Percentiles rank a stretch among this genome's conserved stretches.
Evolutionary conservation across 2,329 filamentous ascomycete genomes (phyloP).

Genomic region (Beauveria asiatica): DNA sequence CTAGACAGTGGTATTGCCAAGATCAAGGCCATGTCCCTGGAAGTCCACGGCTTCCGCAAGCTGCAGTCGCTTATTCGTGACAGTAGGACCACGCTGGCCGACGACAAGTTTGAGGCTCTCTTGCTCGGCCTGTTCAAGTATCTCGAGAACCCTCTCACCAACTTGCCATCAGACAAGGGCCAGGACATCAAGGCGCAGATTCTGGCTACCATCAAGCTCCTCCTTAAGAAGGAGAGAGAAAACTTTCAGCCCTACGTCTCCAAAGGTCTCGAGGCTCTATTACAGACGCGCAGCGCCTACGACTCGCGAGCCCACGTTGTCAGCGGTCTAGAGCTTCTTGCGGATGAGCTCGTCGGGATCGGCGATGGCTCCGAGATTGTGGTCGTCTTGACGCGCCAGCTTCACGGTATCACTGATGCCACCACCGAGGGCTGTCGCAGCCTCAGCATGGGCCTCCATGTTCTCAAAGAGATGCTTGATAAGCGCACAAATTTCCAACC

Average conservation of each 20-base stretch:
- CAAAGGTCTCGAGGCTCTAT: conserved; percentile 57
- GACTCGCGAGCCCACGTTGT: conserved; percentile 65
- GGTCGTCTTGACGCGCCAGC: conserved; percentile 41
- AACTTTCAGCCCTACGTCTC: conserved; percentile 60
- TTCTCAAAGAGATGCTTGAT: conserved; percentile 52
- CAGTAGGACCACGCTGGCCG: conserved; percentile 52
- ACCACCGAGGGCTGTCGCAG: conserved; percentile 40
- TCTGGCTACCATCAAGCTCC: conserved; percentile 62
- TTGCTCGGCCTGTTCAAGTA: conserved; percentile 62
- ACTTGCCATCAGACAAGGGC: conserved; percentile 52
- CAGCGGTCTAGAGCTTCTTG: conserved; percentile 63
- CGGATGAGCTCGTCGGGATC: conserved; percentile 60
- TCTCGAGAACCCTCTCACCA: conserved; percentile 52
- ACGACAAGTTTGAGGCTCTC: conserved; percentile 61
- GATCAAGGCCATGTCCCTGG: conserved; percentile 62
- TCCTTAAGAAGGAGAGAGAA: conserved; percentile 59
- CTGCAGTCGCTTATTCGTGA: conserved; percentile 67
- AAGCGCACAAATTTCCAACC: conserved; percentile 39
- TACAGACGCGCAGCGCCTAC: conserved; percentile 56
- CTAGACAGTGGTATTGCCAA: conserved; percentile 68
- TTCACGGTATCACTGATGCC: conserved; percentile 34
- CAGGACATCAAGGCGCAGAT: conserved; percentile 69
- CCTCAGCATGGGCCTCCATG: conserved; percentile 55
- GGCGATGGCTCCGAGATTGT: conserved; percentile 55
- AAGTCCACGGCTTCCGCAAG: conserved; percentile 73